Evolutionary conservation across 2,329 filamentous ascomycete species (phyloP).

Genomic region (Nothopassalora personata): DNA sequence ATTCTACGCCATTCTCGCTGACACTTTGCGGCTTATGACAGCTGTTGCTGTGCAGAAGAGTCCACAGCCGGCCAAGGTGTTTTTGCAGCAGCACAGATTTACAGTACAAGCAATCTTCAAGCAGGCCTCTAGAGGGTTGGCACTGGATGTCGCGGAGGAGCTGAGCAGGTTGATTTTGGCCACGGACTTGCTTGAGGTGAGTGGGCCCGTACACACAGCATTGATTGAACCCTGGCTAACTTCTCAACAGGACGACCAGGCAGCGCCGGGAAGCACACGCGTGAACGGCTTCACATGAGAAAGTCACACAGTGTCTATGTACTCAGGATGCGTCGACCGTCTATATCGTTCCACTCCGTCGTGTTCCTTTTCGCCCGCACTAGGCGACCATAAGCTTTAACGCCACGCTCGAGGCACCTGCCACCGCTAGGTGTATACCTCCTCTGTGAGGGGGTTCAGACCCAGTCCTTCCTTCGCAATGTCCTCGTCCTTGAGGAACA

Average conservation of each 20-base stretch:
- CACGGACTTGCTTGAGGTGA: constrained; percentile 80
- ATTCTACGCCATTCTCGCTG: constrained; percentile 78
- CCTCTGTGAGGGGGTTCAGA: constrained; percentile 46
- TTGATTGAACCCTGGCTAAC: neutral
- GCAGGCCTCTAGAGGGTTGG: constrained; percentile 50
- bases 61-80: constrained; percentile 67
- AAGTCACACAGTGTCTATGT: neutral
- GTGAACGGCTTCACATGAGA: constrained; percentile 2
- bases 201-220: constrained; percentile 29
- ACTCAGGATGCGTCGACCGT: neutral
- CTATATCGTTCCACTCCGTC: constrained; percentile 28
- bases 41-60: constrained; percentile 77
- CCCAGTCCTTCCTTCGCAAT: constrained; percentile 76
- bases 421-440: constrained; percentile 40
- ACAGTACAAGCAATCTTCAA: constrained; percentile 88
- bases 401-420: constrained; percentile 25
- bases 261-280: neutral
- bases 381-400: constrained; percentile 33
- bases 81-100: constrained; percentile 75
- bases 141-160: constrained; percentile 74
- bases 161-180: constrained; percentile 77
- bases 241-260: neutral
- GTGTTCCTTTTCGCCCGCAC: constrained; percentile 31
- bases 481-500: constrained; percentile 80
- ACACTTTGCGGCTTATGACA: constrained; percentile 74